A percentile compares a stretch with the other conserved stretches of the same genome.
Conservation (phyloP, 176 grass and related monocot genomes). For the Carex scoparia region DNA sequence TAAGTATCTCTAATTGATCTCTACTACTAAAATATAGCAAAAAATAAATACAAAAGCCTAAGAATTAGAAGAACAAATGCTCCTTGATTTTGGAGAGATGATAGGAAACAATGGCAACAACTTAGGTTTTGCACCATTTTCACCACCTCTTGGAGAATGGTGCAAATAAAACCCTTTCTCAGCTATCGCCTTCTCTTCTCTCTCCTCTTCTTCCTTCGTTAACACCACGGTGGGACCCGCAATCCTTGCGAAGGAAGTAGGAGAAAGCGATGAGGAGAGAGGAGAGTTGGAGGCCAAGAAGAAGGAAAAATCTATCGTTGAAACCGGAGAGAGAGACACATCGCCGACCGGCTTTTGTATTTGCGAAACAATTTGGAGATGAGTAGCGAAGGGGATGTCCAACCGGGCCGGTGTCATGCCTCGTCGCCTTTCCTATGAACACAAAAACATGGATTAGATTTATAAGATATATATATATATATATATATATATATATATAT, state of each 20-base stretch:
- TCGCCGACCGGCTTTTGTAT: conserved; percentile 18
- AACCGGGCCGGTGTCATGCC: conserved; percentile 47
- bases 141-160: conserved; percentile 36
- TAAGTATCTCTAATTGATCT: not conserved
- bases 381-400: conserved; percentile 36
- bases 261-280: conserved; percentile 1
- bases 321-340: conserved; percentile 47
- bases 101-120: conserved; percentile 73
- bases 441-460: not conserved
- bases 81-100: conserved; percentile 16
- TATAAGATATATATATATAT: too few relatives aligned
- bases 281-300: conserved; percentile 12
- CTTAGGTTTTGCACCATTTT: conserved; percentile 35
- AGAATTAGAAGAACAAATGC: not conserved
- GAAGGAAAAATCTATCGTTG: conserved; percentile 49
- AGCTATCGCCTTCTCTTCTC: conserved; percentile 72
- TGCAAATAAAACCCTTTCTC: conserved; percentile 82
- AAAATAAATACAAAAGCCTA: not conserved
- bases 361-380: conserved; percentile 34
- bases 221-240: conserved; percentile 28
- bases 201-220: conserved; percentile 48
- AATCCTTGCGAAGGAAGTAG: conserved; percentile 1
- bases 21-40: not conserved
- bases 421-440: conserved; percentile 34
- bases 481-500: too few relatives aligned